Evolutionary conservation across 495 filamentous ascomycete genomes (phyloP), one percentile per base, ranked within the genome.

Genomic region (Penicillium maclennaniae): DNA sequence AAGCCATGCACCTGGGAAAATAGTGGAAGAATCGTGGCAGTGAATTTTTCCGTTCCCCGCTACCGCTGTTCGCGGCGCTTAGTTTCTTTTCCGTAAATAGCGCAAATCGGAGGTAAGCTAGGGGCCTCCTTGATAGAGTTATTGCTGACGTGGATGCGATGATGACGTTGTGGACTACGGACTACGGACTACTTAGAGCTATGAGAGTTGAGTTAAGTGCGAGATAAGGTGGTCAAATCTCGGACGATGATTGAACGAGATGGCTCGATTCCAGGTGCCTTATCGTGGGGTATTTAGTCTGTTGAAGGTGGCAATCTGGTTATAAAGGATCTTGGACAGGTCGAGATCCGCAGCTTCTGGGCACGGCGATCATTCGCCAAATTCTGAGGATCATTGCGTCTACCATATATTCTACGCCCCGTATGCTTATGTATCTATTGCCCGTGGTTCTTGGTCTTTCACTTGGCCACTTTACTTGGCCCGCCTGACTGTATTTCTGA

Each of bases 31-130:
- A 55, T 48, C 8, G 48, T 51, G 58, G 56, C 26, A 41, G 48
- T 61, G 48, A 49, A 47, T 61, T 58, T 46, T 52, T 55, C 55
- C 59, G 51, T 51, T 16, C 3, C 3, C 31, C 1, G 31, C 10
- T 31, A 10, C 31, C 8, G 3, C 10, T 7, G 10, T 6, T 31
- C 27, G 27, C 27, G 1, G 10, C 14, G 9, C 10, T 12, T 12
- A 34, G 10, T 12, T 14, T 12, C 14, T 9, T 12, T 12, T 14
- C 31, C 15, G 31, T 12, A 12, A 34, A 14, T 34, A 34, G 31
- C 31, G 31, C 14, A n/a, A 17, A 20, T 15, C 4, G 36, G 28
- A 19, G 31, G 31, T 12, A 12, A 14, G 31, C 31, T 12, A 34
- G 23, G 23, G 23, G 23, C 2, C 23, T 23, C 5, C 23, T 23